phyloP scores from a whole-genome alignment of 441 rosid species.

The Jatropha podagrica region DNA sequence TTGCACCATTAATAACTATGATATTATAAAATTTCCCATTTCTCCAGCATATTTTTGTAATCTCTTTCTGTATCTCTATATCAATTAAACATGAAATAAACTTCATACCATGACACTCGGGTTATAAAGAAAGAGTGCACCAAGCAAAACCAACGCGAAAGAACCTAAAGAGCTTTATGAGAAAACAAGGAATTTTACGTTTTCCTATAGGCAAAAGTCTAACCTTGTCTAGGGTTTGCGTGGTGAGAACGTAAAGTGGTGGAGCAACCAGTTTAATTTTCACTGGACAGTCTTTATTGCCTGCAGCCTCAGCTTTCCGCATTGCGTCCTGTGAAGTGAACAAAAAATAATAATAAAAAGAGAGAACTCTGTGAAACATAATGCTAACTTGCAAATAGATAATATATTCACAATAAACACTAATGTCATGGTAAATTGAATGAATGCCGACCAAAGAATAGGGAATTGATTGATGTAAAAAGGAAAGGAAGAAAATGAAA shows the following conservation, averaged over 20 bases:
- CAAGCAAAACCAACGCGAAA: background rate
- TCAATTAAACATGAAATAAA: background rate
- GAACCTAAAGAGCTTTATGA: background rate
- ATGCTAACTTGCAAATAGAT: conserved; percentile 1
- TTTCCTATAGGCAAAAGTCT: conserved; percentile 6
- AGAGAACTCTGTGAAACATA: conserved; percentile 13
- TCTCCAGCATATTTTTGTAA: background rate
- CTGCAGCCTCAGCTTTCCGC: conserved; percentile 94
- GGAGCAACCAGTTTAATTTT: conserved; percentile 96
- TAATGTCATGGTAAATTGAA: background rate
- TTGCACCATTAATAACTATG: background rate
- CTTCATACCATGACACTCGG: background rate
- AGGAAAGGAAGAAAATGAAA: background rate
- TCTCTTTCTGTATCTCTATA: background rate
- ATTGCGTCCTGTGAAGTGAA: conserved; percentile 72
- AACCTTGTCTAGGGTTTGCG: conserved; percentile 98
- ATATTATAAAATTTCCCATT: background rate
- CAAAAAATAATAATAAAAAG: no score
- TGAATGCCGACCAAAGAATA: background rate
- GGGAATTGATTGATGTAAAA: background rate
- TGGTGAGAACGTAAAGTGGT: conserved; percentile 94
- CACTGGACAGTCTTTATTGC: conserved; percentile 86
- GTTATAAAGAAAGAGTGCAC: no score
- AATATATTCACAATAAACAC: background rate
- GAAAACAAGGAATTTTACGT: background rate